Conservation (phyloP, 306 rosid species). For the Ochetophila trinervis region DNA sequence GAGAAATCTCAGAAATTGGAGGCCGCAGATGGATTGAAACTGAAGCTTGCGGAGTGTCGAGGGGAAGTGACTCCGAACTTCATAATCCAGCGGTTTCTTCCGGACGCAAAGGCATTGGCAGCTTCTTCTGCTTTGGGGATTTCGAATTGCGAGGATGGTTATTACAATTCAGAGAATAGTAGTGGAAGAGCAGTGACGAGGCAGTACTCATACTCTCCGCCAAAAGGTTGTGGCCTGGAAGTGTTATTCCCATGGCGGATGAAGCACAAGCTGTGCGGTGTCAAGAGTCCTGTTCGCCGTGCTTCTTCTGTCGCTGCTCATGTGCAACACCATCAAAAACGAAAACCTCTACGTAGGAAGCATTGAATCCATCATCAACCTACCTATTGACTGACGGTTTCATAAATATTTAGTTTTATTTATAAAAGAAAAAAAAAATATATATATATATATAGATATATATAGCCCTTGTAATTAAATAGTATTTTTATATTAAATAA, state of each 20-base stretch:
- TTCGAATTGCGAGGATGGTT: no score
- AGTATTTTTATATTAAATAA: no score
- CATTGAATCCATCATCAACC: no score
- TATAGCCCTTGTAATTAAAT: no score
- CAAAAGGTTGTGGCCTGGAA: constrained; percentile 60
- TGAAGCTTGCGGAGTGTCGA: constrained; percentile 45
- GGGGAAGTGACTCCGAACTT: constrained; percentile 42
- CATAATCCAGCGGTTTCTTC: constrained; percentile 80
- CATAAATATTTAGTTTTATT: no score
- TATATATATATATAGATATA: no score
- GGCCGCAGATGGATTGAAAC: constrained; percentile 28
- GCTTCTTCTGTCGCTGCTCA: constrained; percentile 23
- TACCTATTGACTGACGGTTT: no score
- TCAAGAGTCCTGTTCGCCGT: constrained; percentile 47
- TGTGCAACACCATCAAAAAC: constrained; percentile 15
- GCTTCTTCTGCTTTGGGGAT: constrained; percentile 43
- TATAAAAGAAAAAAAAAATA: no score
- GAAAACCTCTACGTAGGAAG: no score
- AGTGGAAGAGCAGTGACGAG: neutral
- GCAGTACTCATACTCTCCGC: constrained; percentile 34
- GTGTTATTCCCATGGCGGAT: constrained; percentile 50
- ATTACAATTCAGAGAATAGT: no score
- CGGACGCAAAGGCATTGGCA: constrained; percentile 79
- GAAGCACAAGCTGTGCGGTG: constrained; percentile 56
- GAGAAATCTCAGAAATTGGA: constrained; percentile 36